Evolutionary conservation across 257 asterid genomes (phyloP), one percentile per base, ranked within the genome.

Genomic region (Solanum corneliomulleri): DNA sequence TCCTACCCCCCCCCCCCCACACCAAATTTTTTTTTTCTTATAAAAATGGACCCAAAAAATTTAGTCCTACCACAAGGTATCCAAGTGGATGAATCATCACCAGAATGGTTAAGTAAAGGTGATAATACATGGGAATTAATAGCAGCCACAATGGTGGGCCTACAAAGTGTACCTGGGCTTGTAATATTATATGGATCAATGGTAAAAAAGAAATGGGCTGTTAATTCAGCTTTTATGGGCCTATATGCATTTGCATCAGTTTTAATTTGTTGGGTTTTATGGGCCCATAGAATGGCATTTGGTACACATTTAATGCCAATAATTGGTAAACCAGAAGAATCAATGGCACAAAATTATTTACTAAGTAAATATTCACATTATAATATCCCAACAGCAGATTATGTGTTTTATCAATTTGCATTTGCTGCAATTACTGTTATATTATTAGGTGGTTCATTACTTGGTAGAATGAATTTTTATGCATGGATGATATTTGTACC

Each of bases 401-500:
- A 91, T 45, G 96, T 93, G 0, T 90, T 93, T 64, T 95, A 91
- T 68, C 93, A 93, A 45, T 93, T 95, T 88, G 95, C 94, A 9
- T 93, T 95, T 87, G 98, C 98, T 3, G 98, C 97, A 8, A 95
- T 93, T 4, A 93, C 98, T 29, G 93, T 95, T 18, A 92, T 94
- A 25, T 86, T 94, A 18, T 87, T 94, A 13, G 98, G 89, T 0
- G 98, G 98, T 1, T 93, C 97, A 3, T 56, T 94, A 88, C 92
- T 93, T 3, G 97, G 97, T 9, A 87, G 98, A 86, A 94, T 94
- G 97, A 94, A 93, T 15, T 93, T 93, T 39, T 92, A 92, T 31
- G 97, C 98, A 0, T 94, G 97, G 97, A 93, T 93, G 94, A 3
- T 93, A 86, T 94, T 94, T 83, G 98, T 94, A 31, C 98, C 98